A percentile compares a stretch with the other conserved stretches of the same genome.
These are phyloP conservation scores for Zymoseptoria crescenta DNA, from an alignment of 2,329 filamentous ascomycete species.

Conservation along the genomic window DNA sequence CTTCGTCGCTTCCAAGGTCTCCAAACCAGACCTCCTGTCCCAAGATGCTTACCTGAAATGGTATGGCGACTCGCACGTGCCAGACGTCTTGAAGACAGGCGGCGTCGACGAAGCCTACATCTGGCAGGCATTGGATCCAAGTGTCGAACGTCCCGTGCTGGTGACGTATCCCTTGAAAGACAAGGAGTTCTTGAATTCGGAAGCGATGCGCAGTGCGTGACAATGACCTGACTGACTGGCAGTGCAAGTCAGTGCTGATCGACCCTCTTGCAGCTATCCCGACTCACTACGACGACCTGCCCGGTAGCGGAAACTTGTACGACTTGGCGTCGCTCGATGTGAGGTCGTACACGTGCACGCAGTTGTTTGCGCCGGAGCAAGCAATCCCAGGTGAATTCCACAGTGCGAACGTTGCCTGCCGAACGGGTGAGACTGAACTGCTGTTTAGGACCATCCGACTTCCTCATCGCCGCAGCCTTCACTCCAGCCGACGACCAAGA, in stretches of 20 bases:
- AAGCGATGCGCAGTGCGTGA: slow-evolving; percentile 8
- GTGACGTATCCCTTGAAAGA: slow-evolving; percentile 12
- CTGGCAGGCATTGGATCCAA: slow-evolving; percentile 7
- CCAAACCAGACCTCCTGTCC: slow-evolving; percentile 4
- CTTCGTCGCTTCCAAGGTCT: slow-evolving; percentile 10
- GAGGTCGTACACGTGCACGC: slow-evolving; percentile 9
- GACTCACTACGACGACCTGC: slow-evolving; percentile 6
- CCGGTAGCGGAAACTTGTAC: slow-evolving; percentile 6
- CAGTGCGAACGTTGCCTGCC: too few species aligned
- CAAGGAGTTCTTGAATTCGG: slow-evolving; percentile 5
- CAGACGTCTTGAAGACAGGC: slow-evolving; percentile 12
- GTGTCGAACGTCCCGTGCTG: slow-evolving; percentile 8
- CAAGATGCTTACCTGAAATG: slow-evolving; percentile 9
- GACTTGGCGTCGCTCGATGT: slow-evolving; percentile 11
- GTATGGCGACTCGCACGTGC: slow-evolving; percentile 13
- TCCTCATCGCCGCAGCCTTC: slow-evolving; percentile 10
- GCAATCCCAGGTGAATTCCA: neutral
- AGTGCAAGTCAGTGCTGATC: neutral
- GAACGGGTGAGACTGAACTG: neutral
- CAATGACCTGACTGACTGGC: neutral
- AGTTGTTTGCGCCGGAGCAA: slow-evolving; percentile 4
- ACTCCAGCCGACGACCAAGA: slow-evolving; percentile 11
- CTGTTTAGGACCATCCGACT: slow-evolving; percentile 4
- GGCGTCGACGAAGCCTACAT: slow-evolving; percentile 8
- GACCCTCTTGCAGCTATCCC: slow-evolving; percentile 7